Evolutionary conservation across 2,329 filamentous ascomycete species (phyloP).

Genomic region (Microcyclospora pomicola): DNA sequence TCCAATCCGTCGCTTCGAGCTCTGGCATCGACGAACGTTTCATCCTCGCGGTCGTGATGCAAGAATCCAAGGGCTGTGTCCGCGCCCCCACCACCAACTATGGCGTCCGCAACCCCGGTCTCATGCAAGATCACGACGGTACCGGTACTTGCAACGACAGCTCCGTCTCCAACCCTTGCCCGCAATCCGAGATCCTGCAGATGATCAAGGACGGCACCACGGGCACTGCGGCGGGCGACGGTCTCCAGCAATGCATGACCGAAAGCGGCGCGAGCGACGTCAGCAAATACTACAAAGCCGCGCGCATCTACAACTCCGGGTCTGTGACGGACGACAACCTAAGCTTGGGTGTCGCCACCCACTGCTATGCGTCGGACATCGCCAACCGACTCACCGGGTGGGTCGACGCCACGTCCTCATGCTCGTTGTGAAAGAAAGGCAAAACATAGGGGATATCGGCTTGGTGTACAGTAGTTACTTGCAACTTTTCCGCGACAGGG

Average conservation of each 20-base stretch:
- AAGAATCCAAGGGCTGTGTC: constrained; percentile 35
- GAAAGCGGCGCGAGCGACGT: constrained; percentile 20
- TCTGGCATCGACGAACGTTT: constrained; percentile 27
- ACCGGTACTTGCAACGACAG: constrained; percentile 24
- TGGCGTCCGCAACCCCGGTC: constrained; percentile 31
- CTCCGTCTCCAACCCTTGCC: constrained; percentile 27
- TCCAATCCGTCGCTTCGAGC: constrained; percentile 19
- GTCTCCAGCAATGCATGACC: constrained; percentile 27
- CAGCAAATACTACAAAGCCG: constrained; percentile 34
- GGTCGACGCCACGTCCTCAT: constrained; percentile 13
- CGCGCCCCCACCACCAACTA: constrained; percentile 31
- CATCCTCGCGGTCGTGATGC: constrained; percentile 33
- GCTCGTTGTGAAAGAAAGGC: constrained; percentile 1
- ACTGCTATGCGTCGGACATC: constrained; percentile 41
- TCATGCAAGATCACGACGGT: constrained; percentile 34
- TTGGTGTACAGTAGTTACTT: too few relatives aligned
- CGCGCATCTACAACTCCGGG: constrained; percentile 40
- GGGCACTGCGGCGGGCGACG: constrained; percentile 30
- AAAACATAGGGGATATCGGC: too few relatives aligned
- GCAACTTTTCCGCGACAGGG: too few relatives aligned
- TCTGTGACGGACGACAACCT: constrained; percentile 21
- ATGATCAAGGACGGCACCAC: constrained; percentile 32
- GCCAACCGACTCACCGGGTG: constrained; percentile 36
- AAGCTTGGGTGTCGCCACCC: constrained; percentile 33
- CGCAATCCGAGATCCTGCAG: constrained; percentile 22